Base-by-base conservation (phyloP, 805 yeast genomes). In the Nakazawaea pomicola region DNA sequence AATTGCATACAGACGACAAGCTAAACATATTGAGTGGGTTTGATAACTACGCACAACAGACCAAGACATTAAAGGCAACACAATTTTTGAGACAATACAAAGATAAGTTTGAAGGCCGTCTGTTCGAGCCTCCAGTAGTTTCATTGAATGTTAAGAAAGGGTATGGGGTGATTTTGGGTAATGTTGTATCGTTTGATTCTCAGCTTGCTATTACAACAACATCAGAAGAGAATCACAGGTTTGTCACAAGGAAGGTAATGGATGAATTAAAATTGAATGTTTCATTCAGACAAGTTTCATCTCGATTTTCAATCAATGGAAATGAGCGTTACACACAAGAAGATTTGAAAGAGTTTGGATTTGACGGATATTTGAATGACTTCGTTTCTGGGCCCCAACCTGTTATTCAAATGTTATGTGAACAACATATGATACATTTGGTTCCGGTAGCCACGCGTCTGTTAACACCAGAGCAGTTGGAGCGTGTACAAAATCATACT, bases 321-420 rank as follows among this genome's bases (percentile, higher is more conserved):
- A 12, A 50, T 49, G 15, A 33, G 37, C 24, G 32, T 51, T 21
- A 31, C 48, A 2, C 45, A 3, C 33, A 43, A 2, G 65, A 64
- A 7, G 54, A 68, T 36, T 50, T 88, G 2, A 52, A 47, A 21
- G 27, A 43, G 0, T 58, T 65, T 17, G 96, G 96, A 0, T 89
- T 93, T 57, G 95, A 85, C 41, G 93, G 95, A 1, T 86, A 76
- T 52, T 49, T 89, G 19, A 59, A 73, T 2, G 96, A 93, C 51
- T 76, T 76, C 47, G 53, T 91, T 2, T 59, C 62, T 2, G 98
- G 96, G 1, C 95, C 96, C 1, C 53, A 58, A 5, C 72, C 74
- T 8, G 95, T 91, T 1, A 55, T 87, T 38, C 68, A 71, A 40
- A 87, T 84, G 88, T 67, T 90, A 24, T 78, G 83, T 48, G 80